phyloP scores from a whole-genome alignment of 116 monocot species.

The Iris pallida region DNA sequence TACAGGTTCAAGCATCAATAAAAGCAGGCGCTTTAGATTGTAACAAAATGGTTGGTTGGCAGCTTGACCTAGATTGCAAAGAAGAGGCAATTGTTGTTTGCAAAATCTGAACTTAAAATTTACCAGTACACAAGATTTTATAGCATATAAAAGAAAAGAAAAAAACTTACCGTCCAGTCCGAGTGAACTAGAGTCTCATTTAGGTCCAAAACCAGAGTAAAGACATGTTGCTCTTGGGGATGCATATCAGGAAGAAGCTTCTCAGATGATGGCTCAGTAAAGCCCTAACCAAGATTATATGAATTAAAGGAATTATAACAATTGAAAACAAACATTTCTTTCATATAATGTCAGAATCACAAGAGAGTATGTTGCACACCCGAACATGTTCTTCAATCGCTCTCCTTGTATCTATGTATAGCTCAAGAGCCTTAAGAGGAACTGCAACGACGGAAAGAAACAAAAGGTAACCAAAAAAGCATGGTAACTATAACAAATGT shows the following conservation, averaged over 20 bases:
- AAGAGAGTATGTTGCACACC: slow-evolving; percentile 26
- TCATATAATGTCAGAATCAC: not conserved
- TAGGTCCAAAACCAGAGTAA: slow-evolving; percentile 91
- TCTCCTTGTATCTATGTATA: slow-evolving; percentile 71
- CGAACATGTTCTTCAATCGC: slow-evolving; percentile 68
- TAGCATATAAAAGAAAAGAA: not conserved
- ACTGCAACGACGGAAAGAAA: slow-evolving; percentile 38
- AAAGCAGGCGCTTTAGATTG: too few species aligned
- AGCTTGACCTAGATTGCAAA: too few species aligned
- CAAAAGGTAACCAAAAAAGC: too few species aligned
- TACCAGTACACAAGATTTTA: too few species aligned
- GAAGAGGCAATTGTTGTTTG: too few species aligned
- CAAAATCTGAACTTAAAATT: too few species aligned
- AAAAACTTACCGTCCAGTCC: slow-evolving; percentile 81
- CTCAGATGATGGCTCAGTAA: slow-evolving; percentile 85
- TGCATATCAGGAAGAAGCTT: slow-evolving; percentile 95
- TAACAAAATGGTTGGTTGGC: too few species aligned
- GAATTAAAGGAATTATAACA: not conserved
- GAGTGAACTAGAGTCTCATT: slow-evolving; percentile 95
- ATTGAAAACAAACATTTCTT: not conserved
- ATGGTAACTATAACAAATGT: too few species aligned
- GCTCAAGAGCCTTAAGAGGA: slow-evolving; percentile 58
- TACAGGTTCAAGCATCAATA: too few species aligned
- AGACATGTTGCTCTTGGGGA: slow-evolving; percentile 96
- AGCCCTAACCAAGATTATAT: slow-evolving; percentile 46